These are phyloP conservation scores for Triadica sebifera DNA, from an alignment of 345 rosid species.

Conservation along the genomic window DNA sequence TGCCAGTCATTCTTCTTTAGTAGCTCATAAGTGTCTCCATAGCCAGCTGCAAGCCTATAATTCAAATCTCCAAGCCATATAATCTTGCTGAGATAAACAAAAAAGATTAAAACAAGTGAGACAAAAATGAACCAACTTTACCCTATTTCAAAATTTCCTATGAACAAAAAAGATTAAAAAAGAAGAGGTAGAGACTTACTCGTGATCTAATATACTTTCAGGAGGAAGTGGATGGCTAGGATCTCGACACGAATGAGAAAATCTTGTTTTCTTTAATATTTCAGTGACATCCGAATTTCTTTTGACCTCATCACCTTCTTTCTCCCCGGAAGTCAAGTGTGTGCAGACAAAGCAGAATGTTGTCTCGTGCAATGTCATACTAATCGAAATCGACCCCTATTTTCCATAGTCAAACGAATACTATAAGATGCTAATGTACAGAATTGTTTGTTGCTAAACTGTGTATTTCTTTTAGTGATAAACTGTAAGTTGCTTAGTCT, in stretches of 20 bases:
- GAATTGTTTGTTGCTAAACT: too few species aligned
- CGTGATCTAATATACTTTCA: constrained; percentile 67
- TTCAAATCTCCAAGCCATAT: constrained; percentile 99
- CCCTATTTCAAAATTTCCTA: neutral
- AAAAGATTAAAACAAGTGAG: neutral
- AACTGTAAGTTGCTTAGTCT: neutral
- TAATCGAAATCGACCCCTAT: constrained; percentile 87
- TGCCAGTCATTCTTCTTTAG: constrained; percentile 69
- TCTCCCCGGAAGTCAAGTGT: constrained; percentile 91
- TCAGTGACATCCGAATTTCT: constrained; percentile 82
- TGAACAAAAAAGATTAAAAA: too few species aligned
- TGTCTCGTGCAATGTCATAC: constrained; percentile 68
- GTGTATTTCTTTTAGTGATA: too few species aligned
- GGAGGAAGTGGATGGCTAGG: constrained; percentile 35
- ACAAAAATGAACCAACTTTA: too few species aligned
- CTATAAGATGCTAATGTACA: too few species aligned
- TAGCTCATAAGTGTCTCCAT: constrained; percentile 44
- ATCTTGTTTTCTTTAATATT: constrained; percentile 74
- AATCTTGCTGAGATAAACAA: constrained; percentile 48
- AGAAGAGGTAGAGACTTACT: constrained; percentile 44
- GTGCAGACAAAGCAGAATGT: constrained; percentile 84
- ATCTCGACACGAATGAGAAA: constrained; percentile 44
- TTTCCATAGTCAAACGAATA: neutral
- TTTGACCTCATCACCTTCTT: constrained; percentile 76
- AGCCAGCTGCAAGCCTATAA: constrained; percentile 63